Evolutionary conservation across 768 basidiomycete species (phyloP), one percentile per base, ranked within the genome.

Genomic region (Rossbeevera mucosa): DNA sequence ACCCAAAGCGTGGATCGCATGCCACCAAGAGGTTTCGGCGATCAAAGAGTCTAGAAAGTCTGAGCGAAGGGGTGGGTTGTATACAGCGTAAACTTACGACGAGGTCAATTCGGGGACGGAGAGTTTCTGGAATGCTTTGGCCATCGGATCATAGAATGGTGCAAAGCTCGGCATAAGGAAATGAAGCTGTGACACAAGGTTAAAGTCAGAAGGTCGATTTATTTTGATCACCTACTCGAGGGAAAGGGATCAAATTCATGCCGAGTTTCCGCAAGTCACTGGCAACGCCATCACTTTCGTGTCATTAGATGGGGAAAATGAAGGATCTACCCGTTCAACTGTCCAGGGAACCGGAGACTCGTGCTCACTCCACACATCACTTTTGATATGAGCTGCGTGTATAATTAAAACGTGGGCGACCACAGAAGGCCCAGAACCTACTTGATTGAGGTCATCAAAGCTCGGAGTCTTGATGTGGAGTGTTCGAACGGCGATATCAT

Each of bases 81-180:
- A 12, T 16, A 13, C 14, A 13, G 40, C 24, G 9, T 42, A 18
- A 28, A 66, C 85, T 43, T 72, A 91, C 89, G 84, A 81, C 58
- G 79, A 75, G 0, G 88, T 91, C 50, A 94, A 64, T 56, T 94
- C 91, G 0, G 82, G 61, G 4, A 89, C 75, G 6, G 80, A 81
- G 41, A 77, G 69, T 22, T 76, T 76, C 57, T 85, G 76, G 71
- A 80, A 94, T 2, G 79, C 71, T 44, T 73, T 74, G 0, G 83
- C 75, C 50, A 81, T 81, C 3, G 81, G 76, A 58, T 91, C 81
- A 56, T 80, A 83, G 60, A 98, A 83, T 0, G 96, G 96, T 0
- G 92, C 93, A 67, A 93, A 96, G 58, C 91, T 94, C 45, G 92
- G 91, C 76, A 92, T 89, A 61, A 99, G 80, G 81, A 97, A 99